Conservation (phyloP, 768 basidiomycete species). For the Suillus spraguei region DNA sequence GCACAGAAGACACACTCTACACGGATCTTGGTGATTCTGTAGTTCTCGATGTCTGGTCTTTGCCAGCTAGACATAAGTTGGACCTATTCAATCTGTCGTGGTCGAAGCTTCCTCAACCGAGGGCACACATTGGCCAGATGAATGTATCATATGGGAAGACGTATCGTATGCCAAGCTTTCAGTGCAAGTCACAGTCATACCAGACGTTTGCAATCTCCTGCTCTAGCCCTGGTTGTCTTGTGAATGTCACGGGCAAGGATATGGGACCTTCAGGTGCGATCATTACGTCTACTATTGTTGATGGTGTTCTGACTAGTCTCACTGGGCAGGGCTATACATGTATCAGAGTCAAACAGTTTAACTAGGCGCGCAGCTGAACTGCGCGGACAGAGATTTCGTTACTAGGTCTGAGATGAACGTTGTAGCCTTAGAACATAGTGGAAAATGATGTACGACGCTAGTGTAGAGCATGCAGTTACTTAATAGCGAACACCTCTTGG, state of each 20-base stretch:
- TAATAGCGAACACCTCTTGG: background rate
- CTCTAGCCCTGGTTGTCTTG: conserved; percentile 4
- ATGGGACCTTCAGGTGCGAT: background rate
- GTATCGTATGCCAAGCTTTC: background rate
- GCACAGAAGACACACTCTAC: background rate
- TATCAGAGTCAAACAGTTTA: background rate
- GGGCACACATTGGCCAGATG: background rate
- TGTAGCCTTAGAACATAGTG: background rate
- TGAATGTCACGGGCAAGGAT: conserved; percentile 4
- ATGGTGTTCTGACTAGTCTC: background rate
- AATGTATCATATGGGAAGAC: background rate
- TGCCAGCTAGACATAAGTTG: background rate
- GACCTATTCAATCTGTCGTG: conserved; percentile 5
- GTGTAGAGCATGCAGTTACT: background rate
- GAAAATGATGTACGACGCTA: background rate
- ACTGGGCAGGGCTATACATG: background rate
- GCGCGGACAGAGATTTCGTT: background rate
- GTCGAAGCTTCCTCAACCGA: conserved; percentile 3
- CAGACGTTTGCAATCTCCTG: conserved; percentile 8
- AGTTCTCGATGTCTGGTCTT: conserved; percentile 6
- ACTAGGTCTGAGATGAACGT: background rate
- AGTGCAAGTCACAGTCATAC: conserved; percentile 7
- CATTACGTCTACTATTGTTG: background rate
- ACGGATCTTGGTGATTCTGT: background rate
- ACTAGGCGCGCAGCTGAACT: background rate